These are phyloP conservation scores for Talaromyces sp. DNA, from an alignment of 2,329 filamentous ascomycete genomes.

Conservation along the genomic window DNA sequence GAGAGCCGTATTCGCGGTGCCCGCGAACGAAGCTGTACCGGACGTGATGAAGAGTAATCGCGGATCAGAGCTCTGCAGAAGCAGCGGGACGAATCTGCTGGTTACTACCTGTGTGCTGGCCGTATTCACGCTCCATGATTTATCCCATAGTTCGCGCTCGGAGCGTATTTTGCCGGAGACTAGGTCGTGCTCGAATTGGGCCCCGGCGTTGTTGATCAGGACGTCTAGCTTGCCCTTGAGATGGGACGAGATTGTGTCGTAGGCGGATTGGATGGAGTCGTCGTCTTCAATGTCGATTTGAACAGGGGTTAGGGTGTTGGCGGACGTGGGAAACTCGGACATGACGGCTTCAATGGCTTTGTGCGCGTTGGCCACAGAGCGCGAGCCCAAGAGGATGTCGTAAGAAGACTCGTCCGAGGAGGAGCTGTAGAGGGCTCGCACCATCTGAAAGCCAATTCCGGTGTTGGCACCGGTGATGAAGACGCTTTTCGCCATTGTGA, in stretches of 20 bases:
- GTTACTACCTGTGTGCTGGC: conserved; percentile 47
- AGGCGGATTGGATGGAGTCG: conserved; percentile 48
- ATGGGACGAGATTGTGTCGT: conserved; percentile 41
- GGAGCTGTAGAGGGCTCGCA: conserved; percentile 53
- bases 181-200: conserved; percentile 5
- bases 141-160: conserved; percentile 43
- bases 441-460: conserved; percentile 57
- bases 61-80: conserved; percentile 46
- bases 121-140: conserved; percentile 51
- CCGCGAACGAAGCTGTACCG: conserved; percentile 38
- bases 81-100: conserved; percentile 50
- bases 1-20: conserved; percentile 17
- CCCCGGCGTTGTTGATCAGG: conserved; percentile 58
- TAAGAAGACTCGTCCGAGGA: conserved; percentile 46
- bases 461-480: conserved; percentile 61
- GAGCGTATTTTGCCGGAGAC: not conserved
- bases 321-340: conserved; percentile 37
- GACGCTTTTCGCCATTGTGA: conserved; percentile 27
- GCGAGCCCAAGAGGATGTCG: conserved; percentile 54
- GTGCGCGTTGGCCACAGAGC: conserved; percentile 51
- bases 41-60: conserved; percentile 49
- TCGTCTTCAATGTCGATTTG: conserved; percentile 55
- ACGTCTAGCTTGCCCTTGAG: conserved; percentile 47
- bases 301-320: conserved; percentile 45
- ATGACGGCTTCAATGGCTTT: conserved; percentile 44